A percentile compares a stretch with the other conserved stretches of the same genome.
These are phyloP conservation scores for Lunularia cruciata DNA, from an alignment of 225 moss, liverwort and hornwort species.

Conservation along the genomic window DNA sequence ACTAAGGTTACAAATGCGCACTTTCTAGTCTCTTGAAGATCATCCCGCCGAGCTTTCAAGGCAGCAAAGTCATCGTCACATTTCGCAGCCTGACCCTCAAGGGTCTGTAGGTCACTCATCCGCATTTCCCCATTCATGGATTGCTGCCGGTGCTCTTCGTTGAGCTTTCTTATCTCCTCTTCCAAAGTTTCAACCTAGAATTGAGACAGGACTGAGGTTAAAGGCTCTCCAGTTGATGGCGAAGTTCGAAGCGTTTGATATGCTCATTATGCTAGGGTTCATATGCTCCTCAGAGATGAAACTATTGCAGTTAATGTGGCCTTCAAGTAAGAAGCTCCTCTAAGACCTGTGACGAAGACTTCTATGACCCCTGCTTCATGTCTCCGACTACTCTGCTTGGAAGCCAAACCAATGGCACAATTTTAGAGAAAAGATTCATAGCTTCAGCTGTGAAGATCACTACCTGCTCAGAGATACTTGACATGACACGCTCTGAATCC, in stretches of 20 bases:
- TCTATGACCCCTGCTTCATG: no score
- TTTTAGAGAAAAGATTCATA: no score
- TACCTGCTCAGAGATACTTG: constrained; percentile 73
- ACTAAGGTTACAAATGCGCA: constrained; percentile 8
- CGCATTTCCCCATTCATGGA: constrained; percentile 60
- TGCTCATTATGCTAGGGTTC: no score
- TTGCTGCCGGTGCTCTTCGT: constrained; percentile 64
- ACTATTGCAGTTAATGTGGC: no score
- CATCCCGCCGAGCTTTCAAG: constrained; percentile 67
- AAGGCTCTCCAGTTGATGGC: no score
- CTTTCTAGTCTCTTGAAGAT: constrained; percentile 73
- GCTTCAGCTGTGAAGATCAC: no score
- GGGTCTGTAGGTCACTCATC: constrained; percentile 65
- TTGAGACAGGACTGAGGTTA: background rate
- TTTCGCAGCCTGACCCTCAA: constrained; percentile 49
- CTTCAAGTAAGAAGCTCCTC: no score
- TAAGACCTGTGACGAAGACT: no score
- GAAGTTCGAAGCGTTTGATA: no score
- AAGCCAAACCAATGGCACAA: no score
- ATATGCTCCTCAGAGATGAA: no score
- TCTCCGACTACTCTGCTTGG: no score
- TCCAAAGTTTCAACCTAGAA: constrained; percentile 64
- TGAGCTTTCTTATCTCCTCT: constrained; percentile 63
- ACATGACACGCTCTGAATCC: constrained; percentile 67
- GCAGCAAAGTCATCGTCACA: constrained; percentile 56